These are phyloP conservation scores for Saitozyma podzolica DNA, from an alignment of 768 basidiomycete genomes.

Conservation along the genomic window DNA sequence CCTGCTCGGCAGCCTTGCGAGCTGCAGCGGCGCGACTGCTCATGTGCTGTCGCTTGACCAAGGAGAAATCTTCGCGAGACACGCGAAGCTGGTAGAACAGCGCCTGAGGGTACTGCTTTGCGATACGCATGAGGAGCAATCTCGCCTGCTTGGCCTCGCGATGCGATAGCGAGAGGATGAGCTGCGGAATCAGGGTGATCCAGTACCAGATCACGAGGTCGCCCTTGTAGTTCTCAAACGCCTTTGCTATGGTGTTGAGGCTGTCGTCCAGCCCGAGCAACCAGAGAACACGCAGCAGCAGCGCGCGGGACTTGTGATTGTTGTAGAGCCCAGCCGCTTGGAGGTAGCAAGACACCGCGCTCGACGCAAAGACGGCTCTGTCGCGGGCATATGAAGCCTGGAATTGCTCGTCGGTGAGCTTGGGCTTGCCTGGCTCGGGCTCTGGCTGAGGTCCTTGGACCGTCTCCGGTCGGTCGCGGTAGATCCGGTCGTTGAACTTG, in stretches of 20 bases:
- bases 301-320: conserved; percentile 83
- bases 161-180: conserved; percentile 82
- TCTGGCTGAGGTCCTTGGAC: conserved; percentile 38
- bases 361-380: conserved; percentile 65
- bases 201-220: conserved; percentile 98
- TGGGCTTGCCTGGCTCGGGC: conserved; percentile 44
- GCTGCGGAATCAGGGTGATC: conserved; percentile 94
- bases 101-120: conserved; percentile 90
- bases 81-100: conserved; percentile 94
- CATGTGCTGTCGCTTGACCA: conserved; percentile 47
- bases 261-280: conserved; percentile 87
- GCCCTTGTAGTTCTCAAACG: conserved; percentile 91
- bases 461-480: conserved; percentile 71
- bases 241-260: conserved; percentile 48
- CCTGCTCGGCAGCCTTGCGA: conserved; percentile 24
- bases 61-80: conserved; percentile 67
- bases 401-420: conserved; percentile 45
- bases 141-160: conserved; percentile 91
- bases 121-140: conserved; percentile 81
- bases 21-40: conserved; percentile 21
- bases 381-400: conserved; percentile 35
- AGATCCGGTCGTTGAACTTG: conserved; percentile 85
- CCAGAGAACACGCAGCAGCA: conserved; percentile 94
- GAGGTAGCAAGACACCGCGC: conserved; percentile 94
- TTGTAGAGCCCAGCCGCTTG: conserved; percentile 96